phyloP scores from a whole-genome alignment of 208 protist genomes.

The Crithidia bombi region DNA sequence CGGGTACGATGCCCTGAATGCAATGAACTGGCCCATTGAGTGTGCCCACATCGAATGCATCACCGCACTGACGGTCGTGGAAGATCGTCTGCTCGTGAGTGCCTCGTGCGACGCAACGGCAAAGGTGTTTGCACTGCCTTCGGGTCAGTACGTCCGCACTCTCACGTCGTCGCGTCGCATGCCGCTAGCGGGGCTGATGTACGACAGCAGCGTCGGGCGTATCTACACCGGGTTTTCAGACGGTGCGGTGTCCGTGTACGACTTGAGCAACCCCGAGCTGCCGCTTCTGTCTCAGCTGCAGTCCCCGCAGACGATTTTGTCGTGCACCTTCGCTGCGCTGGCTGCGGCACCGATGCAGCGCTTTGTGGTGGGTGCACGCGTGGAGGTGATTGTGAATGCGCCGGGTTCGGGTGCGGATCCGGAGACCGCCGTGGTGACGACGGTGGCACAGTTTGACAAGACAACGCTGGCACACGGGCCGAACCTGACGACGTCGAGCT shows the following conservation, averaged over 20 bases:
- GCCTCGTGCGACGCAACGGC: constrained; percentile 62
- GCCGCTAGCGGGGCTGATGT: constrained; percentile 54
- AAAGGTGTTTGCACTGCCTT: constrained; percentile 71
- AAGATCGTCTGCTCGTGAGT: constrained; percentile 66
- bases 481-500: constrained; percentile 33
- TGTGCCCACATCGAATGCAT: constrained; percentile 52
- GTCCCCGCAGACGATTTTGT: constrained; percentile 33
- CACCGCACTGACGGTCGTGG: constrained; percentile 51
- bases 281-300: constrained; percentile 38
- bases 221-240: constrained; percentile 58
- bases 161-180: constrained; percentile 39
- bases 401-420: background rate
- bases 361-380: constrained; percentile 25
- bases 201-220: constrained; percentile 40
- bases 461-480: constrained; percentile 45
- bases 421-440: constrained; percentile 6
- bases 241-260: constrained; percentile 54
- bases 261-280: constrained; percentile 36
- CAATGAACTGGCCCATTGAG: constrained; percentile 65
- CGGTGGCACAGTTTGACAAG: constrained; percentile 33
- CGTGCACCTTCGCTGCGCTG: constrained; percentile 30
- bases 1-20: constrained; percentile 19
- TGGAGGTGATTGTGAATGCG: background rate
- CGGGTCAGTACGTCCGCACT: constrained; percentile 46
- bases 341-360: constrained; percentile 35